phyloP scores from a whole-genome alignment of 768 basidiomycete species.

The Lepiota subincarnata region DNA sequence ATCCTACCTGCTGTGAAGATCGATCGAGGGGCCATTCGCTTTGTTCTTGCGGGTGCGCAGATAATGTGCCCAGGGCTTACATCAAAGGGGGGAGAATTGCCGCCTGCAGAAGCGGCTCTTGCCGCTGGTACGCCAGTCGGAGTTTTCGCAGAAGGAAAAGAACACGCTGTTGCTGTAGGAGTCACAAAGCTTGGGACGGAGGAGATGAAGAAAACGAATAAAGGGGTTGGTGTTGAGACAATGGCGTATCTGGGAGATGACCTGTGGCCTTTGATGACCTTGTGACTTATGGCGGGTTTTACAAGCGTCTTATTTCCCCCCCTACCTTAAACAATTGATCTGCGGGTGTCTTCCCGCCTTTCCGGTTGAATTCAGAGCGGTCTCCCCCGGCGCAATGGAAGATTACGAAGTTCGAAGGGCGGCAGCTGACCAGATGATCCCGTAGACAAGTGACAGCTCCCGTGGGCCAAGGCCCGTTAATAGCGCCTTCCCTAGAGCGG shows the following conservation, averaged over 20 bases:
- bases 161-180: conserved; percentile 85
- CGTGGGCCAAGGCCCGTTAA: too few species aligned
- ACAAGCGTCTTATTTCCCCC: too few species aligned
- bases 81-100: conserved; percentile 85
- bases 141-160: conserved; percentile 94
- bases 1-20: conserved; percentile 85
- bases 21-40: conserved; percentile 97
- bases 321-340: too few species aligned
- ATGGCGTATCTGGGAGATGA: conserved; percentile 87
- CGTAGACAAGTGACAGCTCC: too few species aligned
- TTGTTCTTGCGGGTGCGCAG: conserved; percentile 87
- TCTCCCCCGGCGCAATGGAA: too few species aligned
- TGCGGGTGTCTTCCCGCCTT: too few species aligned
- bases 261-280: conserved; percentile 65
- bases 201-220: conserved; percentile 87
- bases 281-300: conserved; percentile 36
- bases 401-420: too few species aligned
- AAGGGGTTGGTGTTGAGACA: conserved; percentile 86
- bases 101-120: conserved; percentile 63
- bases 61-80: conserved; percentile 99
- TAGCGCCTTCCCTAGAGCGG: too few species aligned
- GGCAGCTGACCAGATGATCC: too few species aligned
- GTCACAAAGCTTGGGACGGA: conserved; percentile 78
- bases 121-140: conserved; percentile 78
- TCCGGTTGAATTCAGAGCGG: too few species aligned